Base-by-base conservation (phyloP, 2,329 filamentous ascomycete genomes). In the Aspergillus fischeri region DNA sequence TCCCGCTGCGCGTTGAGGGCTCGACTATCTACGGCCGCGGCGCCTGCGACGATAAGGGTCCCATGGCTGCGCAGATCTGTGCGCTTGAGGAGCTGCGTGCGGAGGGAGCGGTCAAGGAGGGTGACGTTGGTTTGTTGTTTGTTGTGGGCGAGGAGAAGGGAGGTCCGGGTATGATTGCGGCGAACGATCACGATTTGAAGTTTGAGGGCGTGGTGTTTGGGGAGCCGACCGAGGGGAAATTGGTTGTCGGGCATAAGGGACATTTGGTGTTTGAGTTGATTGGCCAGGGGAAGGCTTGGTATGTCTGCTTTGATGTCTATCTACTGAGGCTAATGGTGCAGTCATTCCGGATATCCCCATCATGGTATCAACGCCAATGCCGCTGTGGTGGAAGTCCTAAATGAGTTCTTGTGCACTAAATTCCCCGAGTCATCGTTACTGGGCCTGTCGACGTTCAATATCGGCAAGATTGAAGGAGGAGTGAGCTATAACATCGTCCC, bases 51-150 rank as follows among this genome's bases (percentile, higher is more conserved):
- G 73, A 73, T 35, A 66, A 90, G 70, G 86, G 78, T 14, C 83
- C 81, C 65, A 81, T 94, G 11, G 90, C 91, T 0, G 82, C 90
- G 7, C 89, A 92, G 73, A 84, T 93, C 58, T 83, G 82, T 24
- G 91, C 91, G 0, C 76, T 90, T 3, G 76, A 82, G 59, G 75
- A 82, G 62, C 78, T 90, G 7, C 67, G 85, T 4, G 66, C 70
- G 0, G 63, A 74, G 0, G 69, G 69, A 0, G 65, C 72, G 35
- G 72, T 84, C 41, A 45, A 55, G n/a, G 69, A 74, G 2, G 77
- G 77, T 1, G 83, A 87, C 64, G 75, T 86, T 0, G 80, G 85
- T 59, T 75, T 90, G 14, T 71, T 88, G 1, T 89, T 83, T 61
- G 87, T 90, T 0, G 78, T 83, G 0, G 81, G 80, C 17, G 82